These are phyloP conservation scores for Diplocarpon rosae DNA, from an alignment of 2,329 filamentous ascomycete species.

Conservation along the genomic window DNA sequence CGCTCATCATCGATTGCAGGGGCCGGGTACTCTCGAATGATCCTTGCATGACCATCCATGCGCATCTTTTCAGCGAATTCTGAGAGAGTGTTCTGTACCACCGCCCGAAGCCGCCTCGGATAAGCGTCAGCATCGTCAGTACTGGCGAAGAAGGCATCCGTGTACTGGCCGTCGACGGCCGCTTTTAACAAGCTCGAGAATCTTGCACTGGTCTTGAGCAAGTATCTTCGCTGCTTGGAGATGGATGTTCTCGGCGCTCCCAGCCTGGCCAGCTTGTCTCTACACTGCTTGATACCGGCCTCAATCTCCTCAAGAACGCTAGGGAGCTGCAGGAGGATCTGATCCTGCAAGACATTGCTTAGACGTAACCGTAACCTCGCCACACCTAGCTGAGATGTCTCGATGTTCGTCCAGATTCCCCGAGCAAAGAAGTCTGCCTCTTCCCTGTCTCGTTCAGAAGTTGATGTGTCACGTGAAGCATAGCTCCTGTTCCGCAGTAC, in stretches of 20 bases:
- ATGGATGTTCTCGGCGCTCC: constrained; percentile 37
- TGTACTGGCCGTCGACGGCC: constrained; percentile 41
- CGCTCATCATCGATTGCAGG: constrained; percentile 10
- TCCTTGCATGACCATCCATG: constrained; percentile 29
- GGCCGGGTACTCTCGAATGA: no score
- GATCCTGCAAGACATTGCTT: constrained; percentile 37
- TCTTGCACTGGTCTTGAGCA: constrained; percentile 35
- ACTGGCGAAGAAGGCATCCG: constrained; percentile 38
- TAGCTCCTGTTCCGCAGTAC: constrained; percentile 37
- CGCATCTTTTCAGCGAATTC: constrained; percentile 37
- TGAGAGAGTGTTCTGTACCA: constrained; percentile 38
- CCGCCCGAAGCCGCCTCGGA: constrained; percentile 38
- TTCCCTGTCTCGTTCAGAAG: constrained; percentile 29
- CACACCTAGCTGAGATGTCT: constrained; percentile 24
- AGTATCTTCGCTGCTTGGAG: constrained; percentile 36
- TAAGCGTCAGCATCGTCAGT: constrained; percentile 27
- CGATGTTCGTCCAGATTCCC: constrained; percentile 29
- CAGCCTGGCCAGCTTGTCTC: constrained; percentile 33
- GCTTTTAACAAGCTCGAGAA: constrained; percentile 36
- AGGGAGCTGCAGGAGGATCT: constrained; percentile 38
- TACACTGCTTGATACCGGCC: constrained; percentile 27
- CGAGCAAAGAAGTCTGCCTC: constrained; percentile 36
- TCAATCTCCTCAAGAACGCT: constrained; percentile 35
- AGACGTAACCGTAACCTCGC: constrained; percentile 41
- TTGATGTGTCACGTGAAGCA: constrained; percentile 26